Base-by-base conservation (phyloP, 441 rosid species). In the Isatis lusitanica region DNA sequence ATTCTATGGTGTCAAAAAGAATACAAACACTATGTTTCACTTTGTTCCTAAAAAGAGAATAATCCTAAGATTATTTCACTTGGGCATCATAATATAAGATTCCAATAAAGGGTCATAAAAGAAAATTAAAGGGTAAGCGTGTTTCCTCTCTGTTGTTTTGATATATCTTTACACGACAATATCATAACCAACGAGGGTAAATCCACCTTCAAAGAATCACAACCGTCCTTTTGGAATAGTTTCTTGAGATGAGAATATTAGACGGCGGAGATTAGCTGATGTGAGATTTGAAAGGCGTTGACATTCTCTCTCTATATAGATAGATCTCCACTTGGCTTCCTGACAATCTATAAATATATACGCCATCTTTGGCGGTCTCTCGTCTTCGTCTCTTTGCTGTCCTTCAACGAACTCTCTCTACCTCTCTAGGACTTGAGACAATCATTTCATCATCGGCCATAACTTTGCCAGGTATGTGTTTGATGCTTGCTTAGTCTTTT, bases 81-180 rank as follows among this genome's bases (percentile, higher is more conserved):
- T 61, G 56, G 74, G 60, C 73, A 7, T 55, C 15, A 50, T 36
- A 36, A 33, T 56, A 44, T 48, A 66, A 68, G 63, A 60, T 51
- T 67, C 73, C 47, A 62, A 35, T 1, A 58, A 4, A 24, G 33
- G n/a, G 63, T 62, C 57, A 60, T 59, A 58, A 38, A 53, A 53
- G 59, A 53, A 35, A 28, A 53, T 4, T 31, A 73, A 55, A 24
- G 30, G 3, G 16, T 30, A 71, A 71, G 77, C 77, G 64, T 71
- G 80, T 66, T 66, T 66, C n/a, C 44, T 15, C 52, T 66, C 65
- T 60, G 75, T 76, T 76, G 71, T 15, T 66, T 43, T 77, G 68
- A 64, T 17, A 52, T 66, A 51, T 44, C 73, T 74, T 76, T 59
- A 65, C 36, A 51, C 73, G 70, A 77, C 77, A 77, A 31, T 44